These are phyloP conservation scores for Epichloe sylvatica DNA, from an alignment of 2,329 filamentous ascomycete species.

Conservation along the genomic window DNA sequence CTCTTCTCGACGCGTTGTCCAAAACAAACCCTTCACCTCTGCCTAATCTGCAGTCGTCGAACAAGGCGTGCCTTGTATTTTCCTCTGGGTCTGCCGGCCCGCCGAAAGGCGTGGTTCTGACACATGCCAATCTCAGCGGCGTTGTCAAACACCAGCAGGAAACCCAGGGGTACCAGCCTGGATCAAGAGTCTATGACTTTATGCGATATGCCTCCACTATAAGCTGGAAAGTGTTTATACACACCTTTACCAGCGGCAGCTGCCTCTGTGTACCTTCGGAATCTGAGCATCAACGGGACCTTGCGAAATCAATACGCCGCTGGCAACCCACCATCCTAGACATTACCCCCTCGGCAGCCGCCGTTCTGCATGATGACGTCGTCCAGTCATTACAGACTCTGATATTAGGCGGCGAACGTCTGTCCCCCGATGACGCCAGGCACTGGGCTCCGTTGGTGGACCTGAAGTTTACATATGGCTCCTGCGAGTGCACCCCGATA, in stretches of 20 bases:
- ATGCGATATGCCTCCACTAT: constrained; percentile 1
- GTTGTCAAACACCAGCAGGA: constrained; percentile 1
- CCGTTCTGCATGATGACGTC: not conserved
- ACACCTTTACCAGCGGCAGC: not conserved
- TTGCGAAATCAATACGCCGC: not conserved
- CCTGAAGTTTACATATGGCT: constrained; percentile 1
- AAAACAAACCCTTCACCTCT: not conserved
- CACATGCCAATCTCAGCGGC: constrained; percentile 2
- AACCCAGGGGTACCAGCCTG: constrained; percentile 1
- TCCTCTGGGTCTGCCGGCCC: not conserved
- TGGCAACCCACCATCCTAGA: constrained; percentile 1
- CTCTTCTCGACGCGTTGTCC: not conserved
- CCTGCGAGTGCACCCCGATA: not conserved
- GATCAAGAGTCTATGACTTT: constrained; percentile 6
- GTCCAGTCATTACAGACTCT: not conserved
- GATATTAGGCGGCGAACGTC: not conserved
- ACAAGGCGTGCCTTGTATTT: not conserved
- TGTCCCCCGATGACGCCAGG: not conserved
- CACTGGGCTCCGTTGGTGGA: not conserved
- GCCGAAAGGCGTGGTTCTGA: not conserved
- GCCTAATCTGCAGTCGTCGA: not conserved
- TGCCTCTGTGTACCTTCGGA: constrained; percentile 1
- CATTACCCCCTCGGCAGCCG: not conserved
- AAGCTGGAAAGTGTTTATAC: not conserved
- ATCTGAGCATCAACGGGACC: not conserved